Percentiles rank a stretch among this genome's conserved stretches.
Conservation (phyloP, 202 grass and related monocot species). For the Elaeis oleifera region DNA sequence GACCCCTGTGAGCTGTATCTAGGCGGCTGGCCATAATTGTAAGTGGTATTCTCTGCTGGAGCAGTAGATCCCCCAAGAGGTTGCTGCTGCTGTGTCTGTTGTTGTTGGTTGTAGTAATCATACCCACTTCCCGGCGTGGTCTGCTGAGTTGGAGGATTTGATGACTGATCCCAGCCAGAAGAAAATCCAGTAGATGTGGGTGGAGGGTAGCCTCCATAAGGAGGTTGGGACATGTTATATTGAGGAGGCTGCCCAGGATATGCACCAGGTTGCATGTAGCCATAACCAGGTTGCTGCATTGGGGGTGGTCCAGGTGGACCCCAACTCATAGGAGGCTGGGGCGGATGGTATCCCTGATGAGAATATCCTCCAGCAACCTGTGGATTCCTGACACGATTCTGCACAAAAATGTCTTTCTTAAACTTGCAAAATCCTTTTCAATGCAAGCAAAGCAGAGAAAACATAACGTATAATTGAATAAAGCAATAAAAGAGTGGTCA, state of each 20-base stretch:
- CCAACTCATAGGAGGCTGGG: slow-evolving; percentile 68
- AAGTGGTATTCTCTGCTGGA: slow-evolving; percentile 44
- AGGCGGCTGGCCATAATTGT: slow-evolving; percentile 59
- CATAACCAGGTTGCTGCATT: slow-evolving; percentile 70
- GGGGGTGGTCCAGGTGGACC: slow-evolving; percentile 44
- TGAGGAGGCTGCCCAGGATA: slow-evolving; percentile 75
- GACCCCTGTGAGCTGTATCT: slow-evolving; percentile 54
- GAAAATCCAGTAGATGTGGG: slow-evolving; percentile 46
- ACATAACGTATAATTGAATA: neutral
- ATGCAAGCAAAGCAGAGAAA: slow-evolving; percentile 10
- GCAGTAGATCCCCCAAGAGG: slow-evolving; percentile 42
- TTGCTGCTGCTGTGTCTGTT: slow-evolving; percentile 54
- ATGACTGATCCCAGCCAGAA: slow-evolving; percentile 86
- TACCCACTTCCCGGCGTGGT: slow-evolving; percentile 54
- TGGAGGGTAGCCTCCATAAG: slow-evolving; percentile 68
- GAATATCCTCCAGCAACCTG: slow-evolving; percentile 67
- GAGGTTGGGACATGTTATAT: slow-evolving; percentile 58
- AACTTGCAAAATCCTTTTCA: too few relatives aligned
- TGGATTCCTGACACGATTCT: slow-evolving; percentile 78
- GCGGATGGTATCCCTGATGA: slow-evolving; percentile 68
- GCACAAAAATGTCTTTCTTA: slow-evolving; percentile 31
- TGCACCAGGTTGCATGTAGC: slow-evolving; percentile 75
- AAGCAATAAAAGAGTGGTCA: too few relatives aligned
- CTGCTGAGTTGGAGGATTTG: slow-evolving; percentile 61
- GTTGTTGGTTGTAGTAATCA: slow-evolving; percentile 92